Percentiles rank a stretch among this genome's conserved stretches.
These are phyloP conservation scores for Termitomyces sp. DNA, from an alignment of 768 basidiomycete genomes.

Conservation along the genomic window DNA sequence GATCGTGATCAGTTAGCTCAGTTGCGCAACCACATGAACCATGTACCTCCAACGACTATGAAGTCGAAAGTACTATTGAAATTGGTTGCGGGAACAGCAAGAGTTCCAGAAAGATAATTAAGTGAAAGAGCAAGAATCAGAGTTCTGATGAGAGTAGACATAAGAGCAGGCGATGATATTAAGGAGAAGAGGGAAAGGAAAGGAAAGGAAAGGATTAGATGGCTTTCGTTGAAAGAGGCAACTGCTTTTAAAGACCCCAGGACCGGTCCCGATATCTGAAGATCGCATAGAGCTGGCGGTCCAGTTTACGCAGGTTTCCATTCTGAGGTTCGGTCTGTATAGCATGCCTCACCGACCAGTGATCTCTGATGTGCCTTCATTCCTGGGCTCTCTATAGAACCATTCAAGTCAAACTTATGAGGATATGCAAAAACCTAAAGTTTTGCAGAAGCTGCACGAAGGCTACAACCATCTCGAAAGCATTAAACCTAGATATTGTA, in stretches of 20 bases:
- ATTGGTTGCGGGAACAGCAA: background rate
- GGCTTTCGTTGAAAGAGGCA: background rate
- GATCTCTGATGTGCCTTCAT: background rate
- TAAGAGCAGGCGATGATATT: background rate
- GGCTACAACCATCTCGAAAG: too few species aligned
- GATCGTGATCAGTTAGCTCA: background rate
- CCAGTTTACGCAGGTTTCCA: background rate
- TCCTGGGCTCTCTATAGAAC: background rate
- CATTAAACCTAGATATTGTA: background rate
- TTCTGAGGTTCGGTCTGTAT: background rate
- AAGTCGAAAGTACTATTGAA: background rate
- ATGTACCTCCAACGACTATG: slow-evolving; percentile 9
- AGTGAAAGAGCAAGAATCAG: background rate
- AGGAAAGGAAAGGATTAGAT: background rate
- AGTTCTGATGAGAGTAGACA: background rate
- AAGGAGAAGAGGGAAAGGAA: background rate
- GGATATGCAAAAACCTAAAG: background rate
- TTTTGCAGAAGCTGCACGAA: background rate
- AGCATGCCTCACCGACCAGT: background rate
- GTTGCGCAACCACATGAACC: background rate
- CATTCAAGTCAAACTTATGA: background rate
- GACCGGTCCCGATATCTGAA: too few species aligned
- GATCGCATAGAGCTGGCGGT: background rate
- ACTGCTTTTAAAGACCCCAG: background rate
- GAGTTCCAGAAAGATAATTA: background rate